Percentiles rank a stretch among this genome's conserved stretches.
These are phyloP conservation scores for Cordyceps tenuipes DNA, from an alignment of 2,329 filamentous ascomycete species.

Conservation along the genomic window DNA sequence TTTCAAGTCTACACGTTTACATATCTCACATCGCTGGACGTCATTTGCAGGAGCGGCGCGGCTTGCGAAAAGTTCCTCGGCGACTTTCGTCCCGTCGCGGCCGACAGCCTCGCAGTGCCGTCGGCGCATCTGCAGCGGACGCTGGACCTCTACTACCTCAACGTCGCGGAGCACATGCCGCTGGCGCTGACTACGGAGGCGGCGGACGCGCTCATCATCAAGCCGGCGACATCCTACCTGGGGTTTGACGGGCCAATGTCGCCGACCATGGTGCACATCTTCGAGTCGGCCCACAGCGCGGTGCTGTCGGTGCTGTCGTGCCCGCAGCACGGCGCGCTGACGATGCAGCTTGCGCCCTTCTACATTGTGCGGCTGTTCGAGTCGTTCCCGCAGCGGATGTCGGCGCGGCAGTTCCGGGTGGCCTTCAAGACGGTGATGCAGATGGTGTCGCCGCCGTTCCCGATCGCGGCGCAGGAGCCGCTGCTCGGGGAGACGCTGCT, in stretches of 20 bases:
- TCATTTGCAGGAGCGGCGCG: constrained; percentile 61
- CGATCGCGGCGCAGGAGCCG: constrained; percentile 63
- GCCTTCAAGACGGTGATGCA: constrained; percentile 81
- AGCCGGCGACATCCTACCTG: constrained; percentile 68
- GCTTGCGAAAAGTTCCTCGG: constrained; percentile 59
- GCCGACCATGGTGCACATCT: constrained; percentile 50
- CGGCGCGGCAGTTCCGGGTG: constrained; percentile 76
- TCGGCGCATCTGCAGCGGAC: constrained; percentile 49
- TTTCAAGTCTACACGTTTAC: constrained; percentile 84
- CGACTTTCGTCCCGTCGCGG: constrained; percentile 40
- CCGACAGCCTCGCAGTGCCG: constrained; percentile 24
- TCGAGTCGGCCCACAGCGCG: constrained; percentile 80
- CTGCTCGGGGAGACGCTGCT: constrained; percentile 72
- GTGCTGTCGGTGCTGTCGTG: constrained; percentile 73
- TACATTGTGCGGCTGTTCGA: constrained; percentile 76
- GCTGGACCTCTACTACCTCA: constrained; percentile 82
- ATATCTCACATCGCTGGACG: constrained; percentile 73
- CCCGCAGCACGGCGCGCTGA: constrained; percentile 65
- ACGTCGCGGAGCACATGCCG: constrained; percentile 76
- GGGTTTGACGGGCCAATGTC: constrained; percentile 35
- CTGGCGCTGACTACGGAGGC: constrained; percentile 56
- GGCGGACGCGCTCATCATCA: constrained; percentile 65
- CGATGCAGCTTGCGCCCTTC: constrained; percentile 65
- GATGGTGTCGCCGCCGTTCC: constrained; percentile 71
- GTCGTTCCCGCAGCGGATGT: constrained; percentile 71